phyloP scores from a whole-genome alignment of 345 rosid genomes.

The Salix caprea region DNA sequence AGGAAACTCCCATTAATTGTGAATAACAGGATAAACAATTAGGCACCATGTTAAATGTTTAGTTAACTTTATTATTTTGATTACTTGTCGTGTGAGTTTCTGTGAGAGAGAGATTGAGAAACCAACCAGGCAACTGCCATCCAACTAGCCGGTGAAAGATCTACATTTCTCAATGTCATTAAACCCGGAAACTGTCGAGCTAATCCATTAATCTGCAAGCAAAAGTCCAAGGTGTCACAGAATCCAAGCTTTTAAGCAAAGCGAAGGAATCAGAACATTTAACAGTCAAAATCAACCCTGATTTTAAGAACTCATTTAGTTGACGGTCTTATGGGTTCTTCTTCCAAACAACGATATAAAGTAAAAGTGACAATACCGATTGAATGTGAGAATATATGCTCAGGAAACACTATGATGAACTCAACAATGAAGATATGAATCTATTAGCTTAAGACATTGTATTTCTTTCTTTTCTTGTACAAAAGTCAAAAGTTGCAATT shows the following conservation, averaged over 20 bases:
- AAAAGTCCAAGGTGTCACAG: slow-evolving; percentile 11
- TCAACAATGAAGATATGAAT: slow-evolving; percentile 8
- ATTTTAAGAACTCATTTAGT: background rate
- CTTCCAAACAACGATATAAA: slow-evolving; percentile 7
- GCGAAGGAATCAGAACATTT: slow-evolving; percentile 2
- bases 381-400: slow-evolving; percentile 19
- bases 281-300: slow-evolving; percentile 7
- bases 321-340: slow-evolving; percentile 15
- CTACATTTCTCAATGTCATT: slow-evolving; percentile 89
- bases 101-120: slow-evolving; percentile 2
- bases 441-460: background rate
- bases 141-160: slow-evolving; percentile 99
- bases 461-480: slow-evolving; percentile 6
- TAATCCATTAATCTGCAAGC: slow-evolving; percentile 66
- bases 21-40: background rate
- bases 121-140: slow-evolving; percentile 95
- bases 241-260: slow-evolving; percentile 8
- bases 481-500: slow-evolving; percentile 32
- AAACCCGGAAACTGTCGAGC: slow-evolving; percentile 71
- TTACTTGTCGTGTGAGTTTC: background rate
- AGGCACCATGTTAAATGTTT: background rate
- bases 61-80: slow-evolving; percentile 4
- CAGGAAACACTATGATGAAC: slow-evolving; percentile 5
- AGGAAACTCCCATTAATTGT: background rate
- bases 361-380: slow-evolving; percentile 4